Evolutionary conservation across 2,329 filamentous ascomycete genomes (phyloP).

Genomic region (Aspergillus tanneri): DNA sequence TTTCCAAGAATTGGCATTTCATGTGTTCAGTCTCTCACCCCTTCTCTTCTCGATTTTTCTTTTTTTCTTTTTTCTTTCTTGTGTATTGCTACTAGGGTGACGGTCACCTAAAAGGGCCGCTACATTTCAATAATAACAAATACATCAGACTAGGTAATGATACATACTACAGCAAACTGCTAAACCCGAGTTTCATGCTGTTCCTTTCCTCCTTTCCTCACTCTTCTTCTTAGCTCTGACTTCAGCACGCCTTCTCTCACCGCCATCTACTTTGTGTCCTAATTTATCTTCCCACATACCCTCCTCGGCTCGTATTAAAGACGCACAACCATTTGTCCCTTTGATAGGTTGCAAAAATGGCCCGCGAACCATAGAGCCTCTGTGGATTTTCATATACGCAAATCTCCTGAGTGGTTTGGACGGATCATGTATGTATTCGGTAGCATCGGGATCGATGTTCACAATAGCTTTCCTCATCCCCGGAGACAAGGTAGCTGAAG

Average conservation of each 20-base stretch:
- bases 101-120: too few relatives aligned
- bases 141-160: too few relatives aligned
- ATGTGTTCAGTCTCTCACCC: too few relatives aligned
- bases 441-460: conserved; percentile 57
- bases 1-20: too few relatives aligned
- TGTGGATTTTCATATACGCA: conserved; percentile 65
- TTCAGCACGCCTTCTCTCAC: conserved; percentile 84
- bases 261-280: conserved; percentile 91
- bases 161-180: conserved; percentile 1
- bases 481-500: conserved; percentile 54
- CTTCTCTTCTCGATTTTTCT: too few relatives aligned
- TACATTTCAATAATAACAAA: too few relatives aligned
- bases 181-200: conserved; percentile 9
- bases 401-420: conserved; percentile 54
- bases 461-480: conserved; percentile 60
- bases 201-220: conserved; percentile 69
- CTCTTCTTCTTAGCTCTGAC: conserved; percentile 82
- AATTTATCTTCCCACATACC: conserved; percentile 89
- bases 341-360: conserved; percentile 70
- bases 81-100: too few relatives aligned
- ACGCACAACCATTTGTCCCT: conserved; percentile 58
- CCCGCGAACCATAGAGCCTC: conserved; percentile 69
- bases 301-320: conserved; percentile 69
- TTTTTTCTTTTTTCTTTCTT: too few relatives aligned
- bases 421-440: conserved; percentile 53